Base-by-base conservation (phyloP, 2,329 filamentous ascomycete genomes). In the Zymoseptoria passerinii region DNA sequence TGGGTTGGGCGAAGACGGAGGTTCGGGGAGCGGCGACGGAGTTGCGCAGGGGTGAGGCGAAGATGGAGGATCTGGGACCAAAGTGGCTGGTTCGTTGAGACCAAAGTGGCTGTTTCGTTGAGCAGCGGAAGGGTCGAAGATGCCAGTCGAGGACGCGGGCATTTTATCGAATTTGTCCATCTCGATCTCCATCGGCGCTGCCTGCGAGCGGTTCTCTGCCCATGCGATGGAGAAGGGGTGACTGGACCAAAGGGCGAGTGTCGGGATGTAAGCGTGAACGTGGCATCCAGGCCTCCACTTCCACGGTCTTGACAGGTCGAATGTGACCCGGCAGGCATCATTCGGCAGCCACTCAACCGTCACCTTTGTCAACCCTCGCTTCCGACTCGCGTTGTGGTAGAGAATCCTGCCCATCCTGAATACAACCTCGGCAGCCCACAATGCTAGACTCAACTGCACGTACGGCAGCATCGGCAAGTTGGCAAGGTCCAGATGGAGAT, bases 401-500 rank as follows among this genome's bases (percentile, higher is more conserved):
- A 77, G 28, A 28, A 84, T 76, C 23, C 80, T 77, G 27, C 71
- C 58, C 19, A 80, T 66, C 35, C 83, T 78, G 63, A 73, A 72
- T 28, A 74, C 61, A 60, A 78, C 78, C 68, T 96, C 92, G 6
- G 80, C 74, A 44, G 81, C 80, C 92, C 92, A 99, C 48, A 96
- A 75, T n/a, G 81, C 69, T 64, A 95, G 78, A 59, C 91, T 81
- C 35, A 85, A 83, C 61, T 90, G 78, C 67, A 96, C 80, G 79
- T 88, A 95, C 1, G 85, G 80, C 51, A 88, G 78, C 69, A 92
- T 88, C 2, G 87, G 77, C 8, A 90, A 76, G 3, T 78, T 73
- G 28, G 89, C 83, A 8, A 88, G 77, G 50, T 83, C 79, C 67
- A 90, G 84, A 76, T 97, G 94, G 44, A 92, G 77, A 81, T 86